Percentiles rank a stretch among this genome's conserved stretches.
phyloP scores from a whole-genome alignment of 2,329 filamentous ascomycete species.

The Beauveria australis region DNA sequence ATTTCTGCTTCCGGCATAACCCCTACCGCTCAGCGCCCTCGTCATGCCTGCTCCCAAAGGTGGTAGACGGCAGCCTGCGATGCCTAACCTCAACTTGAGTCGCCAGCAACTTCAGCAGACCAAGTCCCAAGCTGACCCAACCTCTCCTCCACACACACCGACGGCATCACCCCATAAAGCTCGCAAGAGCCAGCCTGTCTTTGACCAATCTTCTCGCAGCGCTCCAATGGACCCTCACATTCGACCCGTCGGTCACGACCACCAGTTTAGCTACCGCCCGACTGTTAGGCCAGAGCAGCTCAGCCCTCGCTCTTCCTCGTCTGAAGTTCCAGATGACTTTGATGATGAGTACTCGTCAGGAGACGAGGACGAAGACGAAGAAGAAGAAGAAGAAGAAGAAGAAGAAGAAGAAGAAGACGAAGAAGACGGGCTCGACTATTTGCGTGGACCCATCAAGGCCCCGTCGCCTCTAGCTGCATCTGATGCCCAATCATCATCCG shows the following conservation, averaged over 20 bases:
- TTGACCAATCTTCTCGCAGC: constrained; percentile 22
- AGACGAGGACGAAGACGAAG: not conserved
- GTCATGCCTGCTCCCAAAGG: constrained; percentile 26
- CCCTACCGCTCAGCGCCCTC: not conserved
- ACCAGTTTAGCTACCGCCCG: constrained; percentile 34
- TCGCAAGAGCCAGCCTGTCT: constrained; percentile 26
- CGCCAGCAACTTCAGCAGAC: constrained; percentile 19
- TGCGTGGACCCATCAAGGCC: not conserved
- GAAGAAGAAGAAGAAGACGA: no score
- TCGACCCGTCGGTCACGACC: constrained; percentile 32
- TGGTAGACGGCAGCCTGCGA: constrained; percentile 29
- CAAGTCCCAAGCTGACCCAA: constrained; percentile 25
- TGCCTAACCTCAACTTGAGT: constrained; percentile 32
- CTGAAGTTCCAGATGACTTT: constrained; percentile 17
- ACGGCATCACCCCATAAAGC: constrained; percentile 29
- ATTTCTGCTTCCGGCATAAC: not conserved
- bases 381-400: no score
- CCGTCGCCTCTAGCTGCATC: not conserved
- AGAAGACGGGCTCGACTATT: not conserved
- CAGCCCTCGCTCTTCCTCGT: constrained; percentile 25
- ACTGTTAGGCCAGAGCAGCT: constrained; percentile 26
- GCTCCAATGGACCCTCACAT: constrained; percentile 32
- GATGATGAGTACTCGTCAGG: constrained; percentile 6
- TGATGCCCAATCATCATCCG: not conserved
- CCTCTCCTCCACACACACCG: constrained; percentile 41